phyloP scores from a whole-genome alignment of 192 early-diverging fungal species.

The Cladochytrium replicatum region DNA sequence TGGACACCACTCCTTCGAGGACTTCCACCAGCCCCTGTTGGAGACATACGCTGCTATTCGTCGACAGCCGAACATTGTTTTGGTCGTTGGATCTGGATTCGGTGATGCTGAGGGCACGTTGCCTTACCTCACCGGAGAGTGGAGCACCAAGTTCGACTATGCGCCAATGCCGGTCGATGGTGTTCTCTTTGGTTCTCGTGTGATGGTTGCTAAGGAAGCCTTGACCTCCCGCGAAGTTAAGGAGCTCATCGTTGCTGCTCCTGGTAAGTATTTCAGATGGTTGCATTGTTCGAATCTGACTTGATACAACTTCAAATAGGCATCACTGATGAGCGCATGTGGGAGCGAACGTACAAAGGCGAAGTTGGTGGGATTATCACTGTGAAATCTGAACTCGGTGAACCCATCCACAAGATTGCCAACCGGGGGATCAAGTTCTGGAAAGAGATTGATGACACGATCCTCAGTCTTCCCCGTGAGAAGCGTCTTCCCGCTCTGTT shows the following conservation, averaged over 20 bases:
- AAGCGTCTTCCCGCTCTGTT: slow-evolving; percentile 61
- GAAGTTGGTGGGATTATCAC: slow-evolving; percentile 74
- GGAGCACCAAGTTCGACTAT: slow-evolving; percentile 65
- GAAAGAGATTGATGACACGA: slow-evolving; percentile 70
- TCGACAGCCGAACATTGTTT: slow-evolving; percentile 62
- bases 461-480: slow-evolving; percentile 74
- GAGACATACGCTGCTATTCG: slow-evolving; percentile 78
- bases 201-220: slow-evolving; percentile 89
- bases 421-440: slow-evolving; percentile 70
- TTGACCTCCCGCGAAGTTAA: slow-evolving; percentile 68
- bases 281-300: background rate
- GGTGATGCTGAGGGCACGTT: slow-evolving; percentile 76
- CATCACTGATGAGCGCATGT: slow-evolving; percentile 62
- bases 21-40: slow-evolving; percentile 85
- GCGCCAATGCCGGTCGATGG: slow-evolving; percentile 96
- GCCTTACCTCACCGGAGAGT: slow-evolving; percentile 90
- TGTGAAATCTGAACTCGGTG: slow-evolving; percentile 79
- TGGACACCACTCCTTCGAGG: slow-evolving; percentile 94
- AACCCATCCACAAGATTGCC: slow-evolving; percentile 87
- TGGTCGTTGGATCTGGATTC: slow-evolving; percentile 88
- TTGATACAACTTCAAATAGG: background rate
- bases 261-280: slow-evolving; percentile 34
- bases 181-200: slow-evolving; percentile 87
- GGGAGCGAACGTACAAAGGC: slow-evolving; percentile 76
- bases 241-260: slow-evolving; percentile 73